Evolutionary conservation across 2,329 filamentous ascomycete genomes (phyloP), one percentile per base, ranked within the genome.

Genomic region (Sphaceloma murrayae): DNA sequence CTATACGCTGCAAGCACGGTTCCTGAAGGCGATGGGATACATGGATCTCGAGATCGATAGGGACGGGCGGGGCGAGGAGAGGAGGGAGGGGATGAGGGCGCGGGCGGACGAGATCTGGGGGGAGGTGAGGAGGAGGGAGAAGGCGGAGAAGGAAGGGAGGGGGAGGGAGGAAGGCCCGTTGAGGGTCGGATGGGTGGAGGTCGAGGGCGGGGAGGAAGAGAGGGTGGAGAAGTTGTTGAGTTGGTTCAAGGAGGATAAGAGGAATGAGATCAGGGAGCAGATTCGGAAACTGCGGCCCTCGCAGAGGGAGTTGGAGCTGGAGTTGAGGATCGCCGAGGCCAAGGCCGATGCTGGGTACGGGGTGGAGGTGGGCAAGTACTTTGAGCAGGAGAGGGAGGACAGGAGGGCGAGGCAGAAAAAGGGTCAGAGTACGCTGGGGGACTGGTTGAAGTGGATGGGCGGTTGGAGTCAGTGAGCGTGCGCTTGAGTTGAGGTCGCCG

Each of bases 41-140:
- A 74, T 93, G 5, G 77, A 76, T 18, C 68, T 76, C 49, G 75
- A 82, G 33, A 14, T 45, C 8, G 40, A 32, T 34, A 75, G 79
- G 17, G 40, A 32, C 29, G 75, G 79, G 16, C 68, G 80, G 6
- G 66, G 72, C 0, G 73, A 79, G 21, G 73, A 84, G 42, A 45
- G 22, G 30, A 34, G 42, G 22, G 42, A 45, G 22, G 86, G 46
- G 48, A 67, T 98, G 49, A 91, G 96, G 64, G 85, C 96, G 80
- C 88, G 95, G 62, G 89, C 89, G 48, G 91, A 98, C 66, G 77
- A 77, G 51, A 72, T 98, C 30, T 98, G 87, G 63, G 83, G 89
- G 56, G 78, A 82, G 54, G 86, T 96, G 80, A 64, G 94, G 27
- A 74, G 77, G 49, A 86, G 94, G 59, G 89, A 98, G 63, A 70